Percentiles rank a stretch among this genome's conserved stretches.
Conservation (phyloP, 2,329 filamentous ascomycete species). For the Monilinia vaccinii-corymbosi region DNA sequence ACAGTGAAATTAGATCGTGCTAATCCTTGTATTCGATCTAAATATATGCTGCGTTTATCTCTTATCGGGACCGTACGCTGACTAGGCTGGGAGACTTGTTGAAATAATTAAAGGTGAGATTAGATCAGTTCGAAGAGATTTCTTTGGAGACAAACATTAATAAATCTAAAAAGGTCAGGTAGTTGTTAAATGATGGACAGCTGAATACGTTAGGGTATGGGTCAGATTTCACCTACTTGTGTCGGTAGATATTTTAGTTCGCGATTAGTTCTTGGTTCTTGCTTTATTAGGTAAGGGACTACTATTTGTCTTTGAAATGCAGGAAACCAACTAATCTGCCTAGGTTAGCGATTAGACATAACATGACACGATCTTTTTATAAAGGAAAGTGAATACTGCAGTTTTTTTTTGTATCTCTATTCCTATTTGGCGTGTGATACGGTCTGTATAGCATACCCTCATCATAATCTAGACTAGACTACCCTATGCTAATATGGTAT, state of each 20-base stretch:
- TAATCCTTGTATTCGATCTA: slow-evolving; percentile 7
- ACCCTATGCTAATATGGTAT: not conserved
- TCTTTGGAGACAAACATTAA: not conserved
- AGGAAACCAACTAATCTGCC: not conserved
- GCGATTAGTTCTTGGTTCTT: slow-evolving; percentile 3
- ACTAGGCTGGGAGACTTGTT: not conserved
- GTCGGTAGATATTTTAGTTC: slow-evolving; percentile 7
- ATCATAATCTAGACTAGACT: not conserved
- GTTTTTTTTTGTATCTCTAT: not conserved
- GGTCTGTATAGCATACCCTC: not conserved
- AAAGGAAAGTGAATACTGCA: not conserved
- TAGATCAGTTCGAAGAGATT: slow-evolving; percentile 1
- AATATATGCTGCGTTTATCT: slow-evolving; percentile 7
- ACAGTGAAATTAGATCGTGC: slow-evolving; percentile 6
- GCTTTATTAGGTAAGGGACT: not conserved
- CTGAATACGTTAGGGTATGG: not conserved
- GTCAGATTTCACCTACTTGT: slow-evolving; percentile 1
- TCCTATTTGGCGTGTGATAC: not conserved
- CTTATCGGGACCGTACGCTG: slow-evolving; percentile 3
- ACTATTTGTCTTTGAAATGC: not conserved
- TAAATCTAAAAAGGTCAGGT: not conserved
- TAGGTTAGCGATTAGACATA: not conserved
- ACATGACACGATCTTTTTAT: not conserved
- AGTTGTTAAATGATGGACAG: not conserved
- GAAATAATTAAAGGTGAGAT: not conserved